Conservation (phyloP, 805 yeast species). For the Monosporozyma aerobia region DNA sequence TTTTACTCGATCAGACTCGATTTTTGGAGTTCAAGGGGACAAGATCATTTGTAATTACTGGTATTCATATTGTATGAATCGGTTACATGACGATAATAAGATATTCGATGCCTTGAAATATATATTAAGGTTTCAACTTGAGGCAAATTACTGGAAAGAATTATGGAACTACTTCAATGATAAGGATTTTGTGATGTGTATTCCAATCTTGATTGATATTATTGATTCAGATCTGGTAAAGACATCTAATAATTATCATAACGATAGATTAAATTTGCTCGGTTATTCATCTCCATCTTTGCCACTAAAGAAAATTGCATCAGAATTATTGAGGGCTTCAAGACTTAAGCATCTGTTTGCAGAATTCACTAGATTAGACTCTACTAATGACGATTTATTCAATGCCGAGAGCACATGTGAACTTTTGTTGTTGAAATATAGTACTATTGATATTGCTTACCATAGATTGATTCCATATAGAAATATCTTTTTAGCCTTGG, state of each 20-base stretch:
- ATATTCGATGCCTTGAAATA: background rate
- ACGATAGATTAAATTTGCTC: background rate
- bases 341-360: background rate
- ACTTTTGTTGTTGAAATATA: background rate
- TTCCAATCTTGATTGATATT: background rate
- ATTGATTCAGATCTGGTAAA: background rate
- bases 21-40: background rate
- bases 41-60: background rate
- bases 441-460: constrained; percentile 4
- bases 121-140: background rate
- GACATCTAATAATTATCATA: background rate
- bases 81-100: background rate
- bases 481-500: constrained; percentile 7
- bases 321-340: background rate
- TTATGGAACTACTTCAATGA: background rate
- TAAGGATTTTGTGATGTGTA: background rate
- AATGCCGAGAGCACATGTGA: background rate
- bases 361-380: background rate
- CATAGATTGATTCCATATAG: constrained; percentile 1
- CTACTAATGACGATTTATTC: background rate
- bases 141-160: background rate
- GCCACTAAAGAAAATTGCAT: background rate
- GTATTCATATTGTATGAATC: background rate
- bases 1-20: background rate
- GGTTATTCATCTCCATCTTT: background rate